Base-by-base conservation (phyloP, 805 yeast species). In the Saccharomycopsis fibuligera region DNA sequence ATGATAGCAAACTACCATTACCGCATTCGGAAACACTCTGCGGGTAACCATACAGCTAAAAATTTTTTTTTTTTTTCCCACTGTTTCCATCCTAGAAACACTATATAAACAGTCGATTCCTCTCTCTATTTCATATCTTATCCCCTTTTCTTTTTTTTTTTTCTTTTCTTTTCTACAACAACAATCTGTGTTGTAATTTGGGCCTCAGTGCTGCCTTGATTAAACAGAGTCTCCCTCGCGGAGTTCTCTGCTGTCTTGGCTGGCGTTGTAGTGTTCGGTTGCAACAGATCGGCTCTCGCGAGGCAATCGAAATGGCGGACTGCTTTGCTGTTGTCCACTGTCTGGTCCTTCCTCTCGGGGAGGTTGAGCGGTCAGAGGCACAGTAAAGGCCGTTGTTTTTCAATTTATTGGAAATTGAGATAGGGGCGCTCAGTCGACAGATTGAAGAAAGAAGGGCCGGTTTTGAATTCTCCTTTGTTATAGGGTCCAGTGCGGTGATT, bases 351-450 rank as follows among this genome's bases (percentile, higher is more conserved):
- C 37, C 29, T 16, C 36, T 30, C 19, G 43, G 45, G 69, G 64
- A 72, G 76, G 75, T 68, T 79, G 79, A 78, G 82, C 83, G 72
- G 67, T 59, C 51, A 23, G 3, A 22, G 19, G 31, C 37, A 16
- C 24, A 14, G 35, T 27, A 42, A 35, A 35, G 27, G 19, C 37
- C 16, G 23, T 27, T 35, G 23, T 9, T 45, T 29, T 31, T 27
- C n/a, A 17, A 49, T 21, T 24, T 48, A 41, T 37, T 27, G 21
- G 17, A 38, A 64, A 68, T 50, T 85, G 76, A 70, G 75, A 76
- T 90, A 83, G 91, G 75, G 83, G 74, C 65, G 88, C 97, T 95
- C 96, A 87, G 96, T 81, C 95, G 96, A 90, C 96, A 81, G 90
- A 84, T 84, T 85, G 83, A 67, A 86, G 74, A 91, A 58, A 57